These are phyloP conservation scores for Neofusicoccum sp. DNA, from an alignment of 2,329 filamentous ascomycete species.

Conservation along the genomic window DNA sequence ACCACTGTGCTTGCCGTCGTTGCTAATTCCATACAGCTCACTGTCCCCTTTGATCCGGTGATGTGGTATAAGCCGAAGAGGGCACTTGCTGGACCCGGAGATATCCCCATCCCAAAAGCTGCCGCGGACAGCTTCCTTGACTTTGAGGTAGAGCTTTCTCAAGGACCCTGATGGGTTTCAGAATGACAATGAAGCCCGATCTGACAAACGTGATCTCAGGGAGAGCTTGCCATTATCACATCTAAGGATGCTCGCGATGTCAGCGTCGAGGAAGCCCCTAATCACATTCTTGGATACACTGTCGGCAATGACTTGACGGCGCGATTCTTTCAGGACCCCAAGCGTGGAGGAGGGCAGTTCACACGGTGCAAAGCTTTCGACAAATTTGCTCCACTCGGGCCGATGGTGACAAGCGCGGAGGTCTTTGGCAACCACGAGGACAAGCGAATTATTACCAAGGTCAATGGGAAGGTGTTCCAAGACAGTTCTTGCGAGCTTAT, in stretches of 20 bases:
- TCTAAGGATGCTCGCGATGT: constrained; percentile 20
- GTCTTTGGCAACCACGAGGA: constrained; percentile 1
- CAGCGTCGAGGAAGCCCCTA: constrained; percentile 31
- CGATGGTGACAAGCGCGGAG: constrained; percentile 15
- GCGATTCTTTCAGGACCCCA: constrained; percentile 34
- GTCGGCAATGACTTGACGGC: constrained; percentile 23
- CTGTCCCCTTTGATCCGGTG: constrained; percentile 18
- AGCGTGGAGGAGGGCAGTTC: constrained; percentile 29
- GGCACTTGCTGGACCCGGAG: constrained; percentile 19
- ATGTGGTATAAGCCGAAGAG: constrained; percentile 22
- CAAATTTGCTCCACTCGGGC: constrained; percentile 18
- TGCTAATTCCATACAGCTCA: neutral
- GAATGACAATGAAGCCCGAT: neutral
- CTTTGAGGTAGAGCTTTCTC: neutral
- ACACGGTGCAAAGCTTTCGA: constrained; percentile 17
- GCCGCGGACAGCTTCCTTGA: constrained; percentile 25
- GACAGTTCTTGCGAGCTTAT: neutral
- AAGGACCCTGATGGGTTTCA: neutral
- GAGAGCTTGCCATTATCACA: constrained; percentile 17
- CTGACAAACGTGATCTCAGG: neutral
- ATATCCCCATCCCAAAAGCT: constrained; percentile 12
- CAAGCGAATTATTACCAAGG: constrained; percentile 11
- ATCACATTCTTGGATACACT: constrained; percentile 47
- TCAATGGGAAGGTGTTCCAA: constrained; percentile 21
- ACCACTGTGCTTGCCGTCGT: neutral